Evolutionary conservation across 2,329 filamentous ascomycete species (phyloP).

Genomic region (Aspergillus puulaauensis): DNA sequence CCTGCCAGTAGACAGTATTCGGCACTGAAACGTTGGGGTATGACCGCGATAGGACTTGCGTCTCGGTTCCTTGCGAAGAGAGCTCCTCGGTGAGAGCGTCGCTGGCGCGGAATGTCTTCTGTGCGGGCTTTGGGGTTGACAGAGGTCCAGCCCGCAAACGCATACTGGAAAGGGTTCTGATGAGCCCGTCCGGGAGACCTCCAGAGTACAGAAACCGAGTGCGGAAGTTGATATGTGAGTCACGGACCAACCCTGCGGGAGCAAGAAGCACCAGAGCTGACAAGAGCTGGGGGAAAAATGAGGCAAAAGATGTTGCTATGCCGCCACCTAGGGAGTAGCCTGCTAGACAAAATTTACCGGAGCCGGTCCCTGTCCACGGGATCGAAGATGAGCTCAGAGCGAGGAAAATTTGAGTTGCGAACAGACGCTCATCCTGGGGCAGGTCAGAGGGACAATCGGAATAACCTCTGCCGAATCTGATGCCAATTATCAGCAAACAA

Average conservation of each 20-base stretch:
- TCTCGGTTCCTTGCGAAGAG: constrained; percentile 32
- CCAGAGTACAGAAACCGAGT: constrained; percentile 64
- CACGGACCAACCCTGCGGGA: constrained; percentile 73
- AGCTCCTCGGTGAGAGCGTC: constrained; percentile 45
- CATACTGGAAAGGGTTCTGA: constrained; percentile 52
- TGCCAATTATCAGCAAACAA: background rate
- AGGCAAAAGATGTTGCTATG: constrained; percentile 68
- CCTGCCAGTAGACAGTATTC: constrained; percentile 68
- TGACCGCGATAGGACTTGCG: constrained; percentile 53
- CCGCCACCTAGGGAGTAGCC: constrained; percentile 82
- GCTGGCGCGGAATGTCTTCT: constrained; percentile 37
- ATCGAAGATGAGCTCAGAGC: constrained; percentile 69
- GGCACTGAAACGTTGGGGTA: constrained; percentile 58
- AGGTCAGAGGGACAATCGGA: constrained; percentile 67
- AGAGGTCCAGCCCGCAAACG: constrained; percentile 49
- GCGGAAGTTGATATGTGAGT: constrained; percentile 59
- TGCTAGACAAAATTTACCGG: constrained; percentile 64
- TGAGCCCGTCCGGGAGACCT: constrained; percentile 57
- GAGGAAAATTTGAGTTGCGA: constrained; percentile 69
- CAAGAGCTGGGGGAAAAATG: constrained; percentile 67
- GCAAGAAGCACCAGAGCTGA: constrained; percentile 72
- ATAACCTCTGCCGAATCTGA: constrained; percentile 66
- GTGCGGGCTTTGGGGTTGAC: constrained; percentile 30
- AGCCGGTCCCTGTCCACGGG: constrained; percentile 58
- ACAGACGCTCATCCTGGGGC: constrained; percentile 72